Evolutionary conservation across 2,329 filamentous ascomycete genomes (phyloP).

Genomic region (Penicillium sp.): DNA sequence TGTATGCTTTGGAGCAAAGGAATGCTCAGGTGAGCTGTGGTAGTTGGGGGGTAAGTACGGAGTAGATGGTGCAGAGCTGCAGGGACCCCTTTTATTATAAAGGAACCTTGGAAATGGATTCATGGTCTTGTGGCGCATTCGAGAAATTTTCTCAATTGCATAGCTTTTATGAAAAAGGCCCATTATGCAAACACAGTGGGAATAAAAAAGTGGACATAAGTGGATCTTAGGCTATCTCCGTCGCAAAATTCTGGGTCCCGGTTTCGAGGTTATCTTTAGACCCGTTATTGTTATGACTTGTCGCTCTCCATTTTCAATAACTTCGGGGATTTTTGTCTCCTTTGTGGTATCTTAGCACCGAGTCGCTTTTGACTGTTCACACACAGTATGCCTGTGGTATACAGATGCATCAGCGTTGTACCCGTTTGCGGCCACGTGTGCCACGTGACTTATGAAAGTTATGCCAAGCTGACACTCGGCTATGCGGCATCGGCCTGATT

Average conservation of each 20-base stretch:
- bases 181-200: background rate
- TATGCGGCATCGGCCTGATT: conserved; percentile 22
- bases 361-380: too few relatives aligned
- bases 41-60: background rate
- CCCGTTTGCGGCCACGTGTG: conserved; percentile 1
- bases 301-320: too few relatives aligned
- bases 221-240: background rate
- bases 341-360: too few relatives aligned
- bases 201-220: background rate
- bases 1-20: background rate
- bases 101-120: background rate
- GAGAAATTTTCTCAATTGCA: background rate
- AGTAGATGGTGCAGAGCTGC: background rate
- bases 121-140: background rate
- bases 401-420: background rate
- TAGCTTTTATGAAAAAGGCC: background rate
- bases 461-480: conserved; percentile 18
- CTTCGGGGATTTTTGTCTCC: too few relatives aligned
- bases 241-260: background rate
- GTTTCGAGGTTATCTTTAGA: background rate
- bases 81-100: background rate
- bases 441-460: conserved; percentile 16
- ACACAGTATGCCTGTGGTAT: background rate
- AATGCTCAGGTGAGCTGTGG: background rate
- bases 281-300: background rate